These are phyloP conservation scores for Metschnikowia cerradonensis DNA, from an alignment of 805 yeast genomes.

Conservation along the genomic window DNA sequence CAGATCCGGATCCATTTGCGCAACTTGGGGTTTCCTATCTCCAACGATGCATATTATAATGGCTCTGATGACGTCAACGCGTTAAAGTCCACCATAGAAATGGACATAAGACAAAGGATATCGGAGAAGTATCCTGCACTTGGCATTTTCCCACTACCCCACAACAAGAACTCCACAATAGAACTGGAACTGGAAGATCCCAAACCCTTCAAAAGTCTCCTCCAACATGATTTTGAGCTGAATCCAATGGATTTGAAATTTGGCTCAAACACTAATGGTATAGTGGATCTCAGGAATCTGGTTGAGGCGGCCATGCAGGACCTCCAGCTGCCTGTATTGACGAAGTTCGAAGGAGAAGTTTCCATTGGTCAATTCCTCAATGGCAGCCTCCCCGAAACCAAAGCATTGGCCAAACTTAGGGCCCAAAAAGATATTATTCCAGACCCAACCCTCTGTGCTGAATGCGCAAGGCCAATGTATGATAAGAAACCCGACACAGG, in stretches of 20 bases:
- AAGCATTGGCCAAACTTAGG: not conserved
- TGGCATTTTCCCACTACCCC: not conserved
- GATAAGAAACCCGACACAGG: constrained; percentile 19
- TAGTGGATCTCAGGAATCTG: no score
- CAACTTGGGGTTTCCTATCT: constrained; percentile 32
- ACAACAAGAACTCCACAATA: not conserved
- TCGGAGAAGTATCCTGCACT: not conserved
- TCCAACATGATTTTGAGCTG: no score
- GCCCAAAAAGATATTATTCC: not conserved
- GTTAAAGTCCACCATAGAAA: constrained; percentile 8
- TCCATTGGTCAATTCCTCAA: not conserved
- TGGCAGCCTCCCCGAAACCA: not conserved
- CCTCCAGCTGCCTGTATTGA: not conserved
- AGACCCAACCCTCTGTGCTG: constrained; percentile 6
- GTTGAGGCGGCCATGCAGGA: not conserved
- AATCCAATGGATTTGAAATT: no score
- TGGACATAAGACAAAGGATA: constrained; percentile 4
- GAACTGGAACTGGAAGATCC: not conserved
- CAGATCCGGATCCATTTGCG: constrained; percentile 55
- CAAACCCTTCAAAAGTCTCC: no score
- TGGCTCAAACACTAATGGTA: no score
- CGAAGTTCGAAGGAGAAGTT: not conserved
- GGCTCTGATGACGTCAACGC: constrained; percentile 4
- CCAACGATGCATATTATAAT: constrained; percentile 15
- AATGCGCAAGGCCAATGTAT: constrained; percentile 15